These are phyloP conservation scores for Datisca glomerata DNA, from an alignment of 306 rosid species.

Conservation along the genomic window DNA sequence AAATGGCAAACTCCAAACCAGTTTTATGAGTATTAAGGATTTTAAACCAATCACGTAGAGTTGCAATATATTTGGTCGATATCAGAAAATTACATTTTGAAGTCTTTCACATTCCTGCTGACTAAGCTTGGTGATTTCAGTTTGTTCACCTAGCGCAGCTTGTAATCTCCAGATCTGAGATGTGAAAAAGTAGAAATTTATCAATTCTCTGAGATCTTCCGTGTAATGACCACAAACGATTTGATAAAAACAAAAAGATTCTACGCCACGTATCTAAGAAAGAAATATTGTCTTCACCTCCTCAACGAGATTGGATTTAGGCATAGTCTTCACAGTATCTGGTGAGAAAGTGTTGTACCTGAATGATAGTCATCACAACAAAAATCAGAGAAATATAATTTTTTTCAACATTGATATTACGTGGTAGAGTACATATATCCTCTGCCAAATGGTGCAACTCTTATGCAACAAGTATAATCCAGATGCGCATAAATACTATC, in stretches of 20 bases:
- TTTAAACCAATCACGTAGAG: no score
- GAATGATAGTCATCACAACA: constrained; percentile 16
- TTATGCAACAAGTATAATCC: no score
- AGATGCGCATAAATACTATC: no score
- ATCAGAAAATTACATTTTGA: constrained; percentile 48
- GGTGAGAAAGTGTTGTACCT: constrained; percentile 88
- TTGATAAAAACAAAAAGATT: background rate
- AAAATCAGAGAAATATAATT: constrained; percentile 7
- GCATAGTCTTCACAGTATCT: constrained; percentile 79
- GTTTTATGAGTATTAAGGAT: no score
- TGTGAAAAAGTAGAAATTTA: constrained; percentile 8
- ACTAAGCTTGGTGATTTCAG: constrained; percentile 62
- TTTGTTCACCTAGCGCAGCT: constrained; percentile 80
- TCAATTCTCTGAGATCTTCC: background rate
- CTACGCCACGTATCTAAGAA: background rate
- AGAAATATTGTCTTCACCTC: constrained; percentile 39
- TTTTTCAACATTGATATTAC: background rate
- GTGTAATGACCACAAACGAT: background rate
- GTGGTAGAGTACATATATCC: no score
- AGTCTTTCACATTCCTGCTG: constrained; percentile 80
- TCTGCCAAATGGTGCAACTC: no score
- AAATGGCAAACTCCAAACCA: no score
- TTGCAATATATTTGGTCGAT: no score
- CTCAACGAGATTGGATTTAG: constrained; percentile 72
- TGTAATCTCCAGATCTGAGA: constrained; percentile 85